Base-by-base conservation (phyloP, 2,329 filamentous ascomycete genomes). In the Fusarium sp. region DNA sequence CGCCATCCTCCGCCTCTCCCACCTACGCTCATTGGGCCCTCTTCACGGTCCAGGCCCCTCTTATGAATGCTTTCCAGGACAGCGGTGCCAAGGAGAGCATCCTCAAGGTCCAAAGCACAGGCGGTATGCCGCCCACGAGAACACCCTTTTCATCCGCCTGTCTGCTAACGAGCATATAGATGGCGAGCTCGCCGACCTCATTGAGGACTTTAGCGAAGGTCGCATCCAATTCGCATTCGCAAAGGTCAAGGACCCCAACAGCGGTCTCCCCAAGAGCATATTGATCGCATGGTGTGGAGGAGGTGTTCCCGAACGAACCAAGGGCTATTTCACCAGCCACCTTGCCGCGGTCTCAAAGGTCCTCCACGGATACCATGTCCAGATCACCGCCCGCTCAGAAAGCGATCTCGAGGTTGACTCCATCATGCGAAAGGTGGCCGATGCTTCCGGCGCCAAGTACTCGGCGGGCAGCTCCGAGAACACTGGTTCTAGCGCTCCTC, bases 281-380 rank as follows among this genome's bases (percentile, higher is more conserved):
- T 86, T 99, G 71, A 93, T 99, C 77, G 94, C 92, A 71, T 99
- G 96, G 92, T 99, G 96, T 79, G 96, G 96, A 71, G 95, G 96
- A 76, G 96, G 96, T 73, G 96, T 99, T 17, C 96, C 96, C n/a
- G 96, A 99, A 82, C 87, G 95, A 75, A 98, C 95, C 65, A 99
- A 98, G 82, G 96, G 96, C 70, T 98, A 98, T 82, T 99, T 99
- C 78, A 97, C 93, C 71, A 97, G 94, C 81, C 95, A 99, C 81
- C 84, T 96, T 47, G 90, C 92, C 63, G 91, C 93, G 47, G 94
- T 98, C 37, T 90, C 94, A 65, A 97, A 97, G 81, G 86, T 97
- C 71, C 87, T 99, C 41, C 94, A 97, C 82, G 94, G 96, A 71
- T 99, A 98, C 79, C 96, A 99, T 78, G 94, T 99, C 61, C 95